phyloP scores from a whole-genome alignment of 2,329 filamentous ascomycete species.

The Whalleya microplaca region DNA sequence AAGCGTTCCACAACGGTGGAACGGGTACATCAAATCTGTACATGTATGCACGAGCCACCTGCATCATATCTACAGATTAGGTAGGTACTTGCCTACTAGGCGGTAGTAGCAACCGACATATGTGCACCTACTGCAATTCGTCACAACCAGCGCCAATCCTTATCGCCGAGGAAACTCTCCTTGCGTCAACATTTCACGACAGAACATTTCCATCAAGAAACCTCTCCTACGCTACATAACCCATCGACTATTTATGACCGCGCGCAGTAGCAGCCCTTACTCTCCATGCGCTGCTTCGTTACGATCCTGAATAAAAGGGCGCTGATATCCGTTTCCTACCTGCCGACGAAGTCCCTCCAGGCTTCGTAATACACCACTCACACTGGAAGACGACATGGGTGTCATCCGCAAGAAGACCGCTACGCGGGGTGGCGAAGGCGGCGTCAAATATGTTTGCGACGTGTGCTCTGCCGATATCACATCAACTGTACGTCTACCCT shows the following conservation, averaged over 20 bases:
- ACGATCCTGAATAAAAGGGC: background rate
- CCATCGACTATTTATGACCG: background rate
- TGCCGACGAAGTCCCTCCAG: constrained; percentile 21
- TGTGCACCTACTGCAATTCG: too few relatives aligned
- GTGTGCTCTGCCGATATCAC: constrained; percentile 97
- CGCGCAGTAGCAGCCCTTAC: background rate
- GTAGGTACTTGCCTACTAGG: too few relatives aligned
- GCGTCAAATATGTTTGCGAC: constrained; percentile 96
- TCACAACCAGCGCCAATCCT: background rate
- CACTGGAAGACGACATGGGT: constrained; percentile 64
- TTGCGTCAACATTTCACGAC: too few relatives aligned
- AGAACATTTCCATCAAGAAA: background rate
- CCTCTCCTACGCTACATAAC: background rate
- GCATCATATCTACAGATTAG: too few relatives aligned
- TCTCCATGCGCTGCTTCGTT: background rate
- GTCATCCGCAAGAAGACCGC: constrained; percentile 96
- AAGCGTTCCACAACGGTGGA: too few relatives aligned
- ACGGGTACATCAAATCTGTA: too few relatives aligned
- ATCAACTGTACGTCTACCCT: constrained; percentile 72
- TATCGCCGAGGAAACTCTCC: background rate
- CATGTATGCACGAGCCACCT: background rate
- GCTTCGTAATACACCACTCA: constrained; percentile 23
- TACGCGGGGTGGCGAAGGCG: constrained; percentile 80
- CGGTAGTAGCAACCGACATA: too few relatives aligned
- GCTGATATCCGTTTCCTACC: constrained; percentile 1